Evolutionary conservation across 768 basidiomycete genomes (phyloP), one percentile per base, ranked within the genome.

Genomic region (Naganishia vaughanmartiniae): DNA sequence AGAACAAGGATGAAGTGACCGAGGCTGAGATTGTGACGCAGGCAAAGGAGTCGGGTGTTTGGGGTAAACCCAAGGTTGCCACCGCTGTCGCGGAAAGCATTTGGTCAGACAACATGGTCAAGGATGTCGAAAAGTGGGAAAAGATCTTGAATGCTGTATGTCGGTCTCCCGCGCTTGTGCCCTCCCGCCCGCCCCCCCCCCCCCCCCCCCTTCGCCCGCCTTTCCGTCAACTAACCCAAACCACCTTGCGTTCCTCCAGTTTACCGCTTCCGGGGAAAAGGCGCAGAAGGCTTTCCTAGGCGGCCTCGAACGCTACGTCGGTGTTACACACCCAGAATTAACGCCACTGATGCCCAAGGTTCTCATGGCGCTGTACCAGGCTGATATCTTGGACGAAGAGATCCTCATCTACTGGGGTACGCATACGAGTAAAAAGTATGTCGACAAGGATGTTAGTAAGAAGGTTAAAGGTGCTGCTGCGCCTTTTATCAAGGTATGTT

Each of bases 401-500:
- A 85, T 95, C 7, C 84, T 94, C 60, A 87, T 85, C 12, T 88
- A 93, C 73, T 97, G 93, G 95, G 93, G 93, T 11, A 95, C 92
- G 4, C 93, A 95, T 75, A 92, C 93, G 79, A 91, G 89, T 83
- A 95, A 90, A 85, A 96, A 97, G 84, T 95, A 92, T 78, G 91
- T 93, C 54, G 91, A 95, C 82, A 93, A 90, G 83, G 93, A 97
- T 31, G 89, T 87, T 55, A 91, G 90, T 81, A 98, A 97, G 87
- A 93, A 88, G 83, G 93, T 99, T 65, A 86, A 94, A 76, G 95
- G 94, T 84, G 93, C 93, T 15, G 79, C 81, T 31, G 93, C 92
- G 80, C 93, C 94, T 0, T 97, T 98, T 85, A 83, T 98, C 78
- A 93, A 93, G 86, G 68, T 69, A n/a, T 9, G n/a, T 19, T 21